These are phyloP conservation scores for Podaxis sp. DNA, from an alignment of 768 basidiomycete genomes.

Conservation along the genomic window DNA sequence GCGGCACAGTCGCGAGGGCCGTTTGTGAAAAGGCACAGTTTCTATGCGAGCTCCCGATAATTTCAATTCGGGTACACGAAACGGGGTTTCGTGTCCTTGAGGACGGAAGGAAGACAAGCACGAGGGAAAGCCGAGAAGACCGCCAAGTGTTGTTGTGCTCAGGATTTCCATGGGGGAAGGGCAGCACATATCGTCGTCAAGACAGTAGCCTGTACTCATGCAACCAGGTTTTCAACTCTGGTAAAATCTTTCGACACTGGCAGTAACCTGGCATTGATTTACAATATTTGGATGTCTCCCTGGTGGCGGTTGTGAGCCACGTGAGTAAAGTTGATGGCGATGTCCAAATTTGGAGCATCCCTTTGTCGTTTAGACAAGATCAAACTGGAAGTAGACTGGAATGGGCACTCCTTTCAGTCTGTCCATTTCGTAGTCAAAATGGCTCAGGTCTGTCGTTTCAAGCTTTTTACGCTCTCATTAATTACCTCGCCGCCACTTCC, in stretches of 20 bases:
- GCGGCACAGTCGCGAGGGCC: background rate
- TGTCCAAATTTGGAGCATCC: conserved; percentile 24
- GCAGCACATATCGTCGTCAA: conserved; percentile 7
- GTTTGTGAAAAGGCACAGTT: background rate
- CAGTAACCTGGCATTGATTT: conserved; percentile 7
- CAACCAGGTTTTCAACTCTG: background rate
- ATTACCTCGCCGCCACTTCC: background rate
- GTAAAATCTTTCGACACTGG: too few relatives aligned
- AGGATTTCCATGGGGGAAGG: background rate
- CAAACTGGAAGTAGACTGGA: conserved; percentile 18
- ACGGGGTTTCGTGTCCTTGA: background rate
- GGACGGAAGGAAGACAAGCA: background rate
- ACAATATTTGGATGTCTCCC: conserved; percentile 14
- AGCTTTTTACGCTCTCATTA: background rate
- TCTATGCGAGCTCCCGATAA: background rate
- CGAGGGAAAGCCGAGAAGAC: background rate
- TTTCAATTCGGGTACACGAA: background rate
- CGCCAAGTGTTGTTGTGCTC: background rate
- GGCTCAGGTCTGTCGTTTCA: background rate
- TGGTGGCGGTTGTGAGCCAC: conserved; percentile 17
- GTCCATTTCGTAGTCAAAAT: background rate
- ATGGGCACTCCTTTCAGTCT: conserved; percentile 28
- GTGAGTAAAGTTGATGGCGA: conserved; percentile 20
- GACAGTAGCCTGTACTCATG: background rate
- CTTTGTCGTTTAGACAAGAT: conserved; percentile 25